Percentiles rank a stretch among this genome's conserved stretches.
phyloP scores from a whole-genome alignment of 1,139 yeast species.

The Yamadazyma diddensiae region DNA sequence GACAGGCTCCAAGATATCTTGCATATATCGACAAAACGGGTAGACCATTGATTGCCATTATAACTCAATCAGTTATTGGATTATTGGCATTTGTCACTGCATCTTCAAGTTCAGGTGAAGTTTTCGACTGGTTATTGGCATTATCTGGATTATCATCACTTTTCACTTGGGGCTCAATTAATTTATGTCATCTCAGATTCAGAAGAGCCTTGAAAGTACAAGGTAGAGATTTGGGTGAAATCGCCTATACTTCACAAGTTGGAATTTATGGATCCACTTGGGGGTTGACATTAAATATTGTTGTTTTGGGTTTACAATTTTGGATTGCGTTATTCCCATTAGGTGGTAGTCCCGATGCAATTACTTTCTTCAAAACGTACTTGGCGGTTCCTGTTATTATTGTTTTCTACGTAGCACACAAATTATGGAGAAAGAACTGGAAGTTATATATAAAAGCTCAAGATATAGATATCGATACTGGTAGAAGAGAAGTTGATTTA shows the following conservation, averaged over 20 bases:
- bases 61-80: slow-evolving; percentile 57
- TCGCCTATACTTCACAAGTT: slow-evolving; percentile 65
- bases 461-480: slow-evolving; percentile 65
- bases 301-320: slow-evolving; percentile 76
- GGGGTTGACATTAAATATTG: slow-evolving; percentile 58
- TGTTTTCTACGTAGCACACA: slow-evolving; percentile 55
- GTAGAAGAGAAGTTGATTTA: slow-evolving; percentile 66
- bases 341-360: slow-evolving; percentile 54
- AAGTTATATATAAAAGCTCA: slow-evolving; percentile 40
- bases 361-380: slow-evolving; percentile 57
- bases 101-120: slow-evolving; percentile 56
- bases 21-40: slow-evolving; percentile 75
- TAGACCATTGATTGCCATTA: slow-evolving; percentile 69
- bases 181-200: slow-evolving; percentile 73
- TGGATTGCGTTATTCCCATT: slow-evolving; percentile 75
- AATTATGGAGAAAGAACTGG: slow-evolving; percentile 55
- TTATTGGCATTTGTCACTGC: slow-evolving; percentile 68
- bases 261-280: slow-evolving; percentile 70
- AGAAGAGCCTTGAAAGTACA: slow-evolving; percentile 67
- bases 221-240: slow-evolving; percentile 65
- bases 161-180: slow-evolving; percentile 82
- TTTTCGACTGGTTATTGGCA: slow-evolving; percentile 80
- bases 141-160: slow-evolving; percentile 83
- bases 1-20: slow-evolving; percentile 71
- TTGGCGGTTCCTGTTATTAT: slow-evolving; percentile 62